Evolutionary conservation across 495 filamentous ascomycete genomes (phyloP).

Genomic region (Margaritispora aquatica): DNA sequence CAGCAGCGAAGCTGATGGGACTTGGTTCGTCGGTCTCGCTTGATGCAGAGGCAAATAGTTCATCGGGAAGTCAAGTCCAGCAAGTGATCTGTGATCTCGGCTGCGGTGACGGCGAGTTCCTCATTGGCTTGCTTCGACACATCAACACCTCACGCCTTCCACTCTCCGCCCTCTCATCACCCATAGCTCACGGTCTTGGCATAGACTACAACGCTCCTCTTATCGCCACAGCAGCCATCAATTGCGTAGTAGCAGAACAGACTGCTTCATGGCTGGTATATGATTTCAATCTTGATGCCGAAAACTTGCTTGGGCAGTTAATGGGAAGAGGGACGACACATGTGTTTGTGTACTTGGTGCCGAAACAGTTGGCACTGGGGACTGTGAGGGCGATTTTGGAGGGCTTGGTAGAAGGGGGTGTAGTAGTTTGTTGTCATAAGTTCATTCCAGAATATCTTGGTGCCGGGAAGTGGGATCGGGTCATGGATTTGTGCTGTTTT

Average conservation of each 20-base stretch:
- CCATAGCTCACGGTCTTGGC: not conserved
- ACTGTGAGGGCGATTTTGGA: constrained; percentile 9
- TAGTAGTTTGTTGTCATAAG: constrained; percentile 12
- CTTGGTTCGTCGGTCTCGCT: not conserved
- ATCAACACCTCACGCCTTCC: not conserved
- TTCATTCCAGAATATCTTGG: constrained; percentile 7
- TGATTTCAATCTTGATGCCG: constrained; percentile 7
- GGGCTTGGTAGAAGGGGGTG: not conserved
- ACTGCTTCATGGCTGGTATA: constrained; percentile 7
- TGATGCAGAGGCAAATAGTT: too few species aligned
- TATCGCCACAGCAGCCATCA: constrained; percentile 1
- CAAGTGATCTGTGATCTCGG: constrained; percentile 13
- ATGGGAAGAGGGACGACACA: not conserved
- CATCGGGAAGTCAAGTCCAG: not conserved
- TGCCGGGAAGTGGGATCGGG: not conserved
- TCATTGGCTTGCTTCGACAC: not conserved
- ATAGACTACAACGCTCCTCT: constrained; percentile 10
- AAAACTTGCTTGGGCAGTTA: constrained; percentile 3
- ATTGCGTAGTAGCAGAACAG: not conserved
- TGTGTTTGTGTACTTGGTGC: constrained; percentile 12
- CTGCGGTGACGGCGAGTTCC: constrained; percentile 11
- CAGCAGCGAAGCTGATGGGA: constrained; percentile 11
- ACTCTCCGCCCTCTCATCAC: not conserved
- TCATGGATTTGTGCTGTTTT: constrained; percentile 11
- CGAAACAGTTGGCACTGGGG: constrained; percentile 9